Evolutionary conservation across 352 stramenopile genomes (phyloP).

Genomic region (Pythium myriotylum): DNA sequence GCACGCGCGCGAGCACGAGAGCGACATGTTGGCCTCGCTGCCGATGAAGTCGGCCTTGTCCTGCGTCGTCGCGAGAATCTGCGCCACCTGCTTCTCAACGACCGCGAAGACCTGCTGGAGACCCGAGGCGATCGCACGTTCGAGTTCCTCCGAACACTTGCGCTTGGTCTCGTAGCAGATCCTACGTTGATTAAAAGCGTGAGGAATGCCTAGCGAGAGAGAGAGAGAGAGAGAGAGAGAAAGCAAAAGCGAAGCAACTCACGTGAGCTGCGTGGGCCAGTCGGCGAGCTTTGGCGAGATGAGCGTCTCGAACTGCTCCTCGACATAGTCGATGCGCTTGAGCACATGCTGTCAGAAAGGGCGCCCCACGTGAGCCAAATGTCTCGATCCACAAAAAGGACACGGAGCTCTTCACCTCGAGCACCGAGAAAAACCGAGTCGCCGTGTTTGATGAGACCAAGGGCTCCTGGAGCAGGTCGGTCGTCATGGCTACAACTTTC

Average conservation of each 20-base stretch:
- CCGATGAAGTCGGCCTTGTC: constrained; percentile 81
- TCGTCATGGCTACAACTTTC: constrained; percentile 57
- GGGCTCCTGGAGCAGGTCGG: constrained; percentile 69
- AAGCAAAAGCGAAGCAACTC: constrained; percentile 9
- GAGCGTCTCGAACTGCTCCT: constrained; percentile 58
- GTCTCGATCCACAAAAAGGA: no score
- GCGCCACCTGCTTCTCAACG: constrained; percentile 59
- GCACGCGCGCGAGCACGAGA: constrained; percentile 71
- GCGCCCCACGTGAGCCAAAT: not conserved
- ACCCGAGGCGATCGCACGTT: constrained; percentile 46
- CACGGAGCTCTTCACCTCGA: constrained; percentile 44
- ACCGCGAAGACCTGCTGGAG: constrained; percentile 62
- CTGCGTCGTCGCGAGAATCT: constrained; percentile 56
- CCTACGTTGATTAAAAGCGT: no score
- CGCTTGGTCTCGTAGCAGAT: constrained; percentile 82
- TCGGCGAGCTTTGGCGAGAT: constrained; percentile 42
- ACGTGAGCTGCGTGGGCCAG: constrained; percentile 79
- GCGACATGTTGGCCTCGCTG: constrained; percentile 70
- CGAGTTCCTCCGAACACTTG: constrained; percentile 66
- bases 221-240: no score
- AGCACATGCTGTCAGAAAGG: constrained; percentile 48
- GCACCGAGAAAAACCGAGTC: constrained; percentile 64
- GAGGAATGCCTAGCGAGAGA: no score
- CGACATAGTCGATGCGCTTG: constrained; percentile 57
- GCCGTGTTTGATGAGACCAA: constrained; percentile 60